Evolutionary conservation across 371 early-diverging fungal species (phyloP).

Genomic region (Apophysomyces trapeziformis): DNA sequence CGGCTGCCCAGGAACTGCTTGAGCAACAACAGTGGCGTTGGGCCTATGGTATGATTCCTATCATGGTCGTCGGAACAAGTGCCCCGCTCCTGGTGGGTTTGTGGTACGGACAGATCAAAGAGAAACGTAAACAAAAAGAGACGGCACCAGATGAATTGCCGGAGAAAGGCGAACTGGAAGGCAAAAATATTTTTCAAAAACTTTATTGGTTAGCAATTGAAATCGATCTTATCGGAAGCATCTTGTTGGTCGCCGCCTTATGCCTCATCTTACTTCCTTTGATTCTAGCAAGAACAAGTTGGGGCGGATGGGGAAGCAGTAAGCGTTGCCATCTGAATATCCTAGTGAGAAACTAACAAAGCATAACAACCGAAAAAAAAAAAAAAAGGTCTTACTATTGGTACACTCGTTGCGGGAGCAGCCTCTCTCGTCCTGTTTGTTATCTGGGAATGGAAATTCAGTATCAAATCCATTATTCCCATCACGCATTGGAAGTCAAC

Average conservation of each 20-base stretch:
- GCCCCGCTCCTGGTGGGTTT: constrained; percentile 38
- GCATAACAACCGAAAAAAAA: too few species aligned
- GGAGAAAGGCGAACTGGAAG: constrained; percentile 12
- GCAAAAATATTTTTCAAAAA: constrained; percentile 10
- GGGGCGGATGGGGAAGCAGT: constrained; percentile 44
- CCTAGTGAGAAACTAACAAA: too few species aligned
- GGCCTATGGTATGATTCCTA: constrained; percentile 26
- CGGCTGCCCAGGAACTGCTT: constrained; percentile 25
- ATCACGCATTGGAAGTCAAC: constrained; percentile 41
- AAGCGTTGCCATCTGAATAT: background rate
- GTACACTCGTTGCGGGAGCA: constrained; percentile 35
- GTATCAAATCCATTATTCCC: constrained; percentile 42
- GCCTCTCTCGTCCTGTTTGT: constrained; percentile 29
- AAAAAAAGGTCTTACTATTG: constrained; percentile 18
- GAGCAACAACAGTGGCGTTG: constrained; percentile 23
- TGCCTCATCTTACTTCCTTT: constrained; percentile 44
- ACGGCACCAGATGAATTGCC: constrained; percentile 10
- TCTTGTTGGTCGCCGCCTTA: constrained; percentile 41
- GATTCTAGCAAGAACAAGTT: constrained; percentile 39
- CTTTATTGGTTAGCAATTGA: constrained; percentile 38
- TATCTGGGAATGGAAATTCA: constrained; percentile 41
- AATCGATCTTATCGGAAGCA: constrained; percentile 49
- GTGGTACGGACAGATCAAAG: constrained; percentile 22
- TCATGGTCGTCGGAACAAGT: constrained; percentile 36
- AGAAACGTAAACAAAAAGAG: constrained; percentile 11